Percentiles rank a stretch among this genome's conserved stretches.
These are phyloP conservation scores for Metschnikowia lunata DNA, from an alignment of 805 yeast species.

Conservation along the genomic window DNA sequence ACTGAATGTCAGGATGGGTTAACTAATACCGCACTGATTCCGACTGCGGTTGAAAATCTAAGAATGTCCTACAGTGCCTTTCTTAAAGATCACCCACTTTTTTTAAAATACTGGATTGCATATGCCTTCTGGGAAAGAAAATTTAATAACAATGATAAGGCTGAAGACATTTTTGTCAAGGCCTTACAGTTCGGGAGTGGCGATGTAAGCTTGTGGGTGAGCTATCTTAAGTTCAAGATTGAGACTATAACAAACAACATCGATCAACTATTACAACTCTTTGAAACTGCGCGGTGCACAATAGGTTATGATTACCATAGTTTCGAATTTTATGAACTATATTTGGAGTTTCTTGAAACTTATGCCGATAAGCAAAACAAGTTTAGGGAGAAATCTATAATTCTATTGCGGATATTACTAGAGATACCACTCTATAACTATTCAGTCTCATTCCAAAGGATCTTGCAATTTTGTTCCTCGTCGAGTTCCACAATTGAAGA, in stretches of 20 bases:
- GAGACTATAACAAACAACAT: slow-evolving; percentile 27
- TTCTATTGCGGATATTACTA: slow-evolving; percentile 44
- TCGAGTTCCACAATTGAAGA: slow-evolving; percentile 6
- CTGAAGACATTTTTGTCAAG: slow-evolving; percentile 24
- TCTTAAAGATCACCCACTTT: slow-evolving; percentile 44
- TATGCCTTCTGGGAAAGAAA: slow-evolving; percentile 46
- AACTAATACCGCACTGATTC: slow-evolving; percentile 32
- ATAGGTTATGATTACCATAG: slow-evolving; percentile 53
- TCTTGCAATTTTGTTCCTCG: slow-evolving; percentile 32
- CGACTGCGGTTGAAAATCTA: slow-evolving; percentile 28
- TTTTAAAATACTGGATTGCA: slow-evolving; percentile 56
- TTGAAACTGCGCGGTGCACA: slow-evolving; percentile 43
- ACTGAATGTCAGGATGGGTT: slow-evolving; percentile 28
- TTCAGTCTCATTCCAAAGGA: slow-evolving; percentile 24
- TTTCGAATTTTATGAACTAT: slow-evolving; percentile 48
- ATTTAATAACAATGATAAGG: slow-evolving; percentile 38
- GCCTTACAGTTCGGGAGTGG: slow-evolving; percentile 35
- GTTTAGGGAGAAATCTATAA: slow-evolving; percentile 32
- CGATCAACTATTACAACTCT: slow-evolving; percentile 29
- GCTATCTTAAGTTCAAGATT: slow-evolving; percentile 41
- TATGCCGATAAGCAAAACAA: slow-evolving; percentile 22
- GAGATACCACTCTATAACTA: slow-evolving; percentile 58
- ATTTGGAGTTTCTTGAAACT: slow-evolving; percentile 39
- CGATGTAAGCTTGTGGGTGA: slow-evolving; percentile 49
- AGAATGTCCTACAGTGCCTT: slow-evolving; percentile 40